Base-by-base conservation (phyloP, 345 rosid species). In the Eucalyptus rudis region DNA sequence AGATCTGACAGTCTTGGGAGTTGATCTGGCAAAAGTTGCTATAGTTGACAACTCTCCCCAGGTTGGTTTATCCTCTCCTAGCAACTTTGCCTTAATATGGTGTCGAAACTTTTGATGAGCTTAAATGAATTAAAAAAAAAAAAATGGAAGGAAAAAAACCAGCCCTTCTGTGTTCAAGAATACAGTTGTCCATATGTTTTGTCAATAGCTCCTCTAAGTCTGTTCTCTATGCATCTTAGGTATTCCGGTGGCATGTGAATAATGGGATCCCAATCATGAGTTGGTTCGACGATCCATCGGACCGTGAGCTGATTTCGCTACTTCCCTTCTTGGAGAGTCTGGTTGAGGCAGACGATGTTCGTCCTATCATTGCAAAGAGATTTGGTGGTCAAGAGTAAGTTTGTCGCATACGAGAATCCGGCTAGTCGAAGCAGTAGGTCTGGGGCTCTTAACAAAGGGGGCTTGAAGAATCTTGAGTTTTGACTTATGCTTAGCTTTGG, bases 201-300 rank as follows among this genome's bases (percentile, higher is more conserved):
- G 11, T 52, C 66, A 33, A n/a, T 52, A 49, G 64, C 66, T 88
- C 62, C 94, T 94, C 91, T 95, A 97, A 98, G 98, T 95, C 87
- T 97, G 83, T 40, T 40, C 15, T 19, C 83, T 76, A 20, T 71
- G 83, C 25, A 13, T 76, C 15, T 76, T 76, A 76, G 83, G 83
- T 76, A 76, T 76, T 95, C 95, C 95, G 96, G 92, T 93, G 96
- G 96, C 99, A 98, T 92, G 94, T 96, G 89, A 94, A 95, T 92
- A 98, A 98, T 80, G 99, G 98, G 91, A 98, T 97, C 91, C 99
- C 99, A 66, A 98, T 98, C 88, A 94, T 94, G 95, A 98, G 99
- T 93, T 97, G 99, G 99, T 97, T 94, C 62, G 95, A 94, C 92
- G 99, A 98, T 91, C 96, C 97, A 89, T 93, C 93, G n/a, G 99